phyloP scores from a whole-genome alignment of 352 stramenopile species.

The Peronosclerospora sorghi region DNA sequence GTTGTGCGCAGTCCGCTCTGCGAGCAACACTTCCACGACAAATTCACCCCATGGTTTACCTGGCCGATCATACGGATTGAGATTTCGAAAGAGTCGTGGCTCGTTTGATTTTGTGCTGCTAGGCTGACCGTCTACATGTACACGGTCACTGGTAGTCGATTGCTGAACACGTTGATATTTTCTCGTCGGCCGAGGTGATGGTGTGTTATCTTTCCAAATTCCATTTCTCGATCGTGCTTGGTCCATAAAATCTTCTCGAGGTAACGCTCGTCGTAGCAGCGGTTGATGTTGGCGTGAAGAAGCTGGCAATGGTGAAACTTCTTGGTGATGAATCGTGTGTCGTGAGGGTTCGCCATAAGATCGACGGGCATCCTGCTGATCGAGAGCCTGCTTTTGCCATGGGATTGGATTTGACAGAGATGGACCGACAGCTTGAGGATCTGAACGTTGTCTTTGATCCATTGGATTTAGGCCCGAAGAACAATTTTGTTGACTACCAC shows the following conservation, averaged over 20 bases:
- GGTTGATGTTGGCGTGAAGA: not conserved
- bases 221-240: not conserved
- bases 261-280: not conserved
- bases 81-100: not conserved
- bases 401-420: too few relatives aligned
- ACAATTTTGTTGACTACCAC: not conserved
- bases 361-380: not conserved
- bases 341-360: not conserved
- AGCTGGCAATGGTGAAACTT: not conserved
- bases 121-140: not conserved
- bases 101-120: not conserved
- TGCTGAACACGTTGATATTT: slow-evolving; percentile 6
- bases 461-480: not conserved
- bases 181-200: slow-evolving; percentile 1
- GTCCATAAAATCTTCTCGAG: slow-evolving; percentile 2
- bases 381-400: not conserved
- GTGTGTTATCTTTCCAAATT: not conserved
- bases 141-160: not conserved
- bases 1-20: slow-evolving; percentile 16
- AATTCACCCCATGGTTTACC: slow-evolving; percentile 18
- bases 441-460: not conserved
- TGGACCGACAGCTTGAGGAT: not conserved
- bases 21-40: slow-evolving; percentile 16
- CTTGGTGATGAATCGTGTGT: not conserved
- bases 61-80: slow-evolving; percentile 9